Evolutionary conservation across 2,329 filamentous ascomycete species (phyloP).

Genomic region (Clonostachys chloroleuca): DNA sequence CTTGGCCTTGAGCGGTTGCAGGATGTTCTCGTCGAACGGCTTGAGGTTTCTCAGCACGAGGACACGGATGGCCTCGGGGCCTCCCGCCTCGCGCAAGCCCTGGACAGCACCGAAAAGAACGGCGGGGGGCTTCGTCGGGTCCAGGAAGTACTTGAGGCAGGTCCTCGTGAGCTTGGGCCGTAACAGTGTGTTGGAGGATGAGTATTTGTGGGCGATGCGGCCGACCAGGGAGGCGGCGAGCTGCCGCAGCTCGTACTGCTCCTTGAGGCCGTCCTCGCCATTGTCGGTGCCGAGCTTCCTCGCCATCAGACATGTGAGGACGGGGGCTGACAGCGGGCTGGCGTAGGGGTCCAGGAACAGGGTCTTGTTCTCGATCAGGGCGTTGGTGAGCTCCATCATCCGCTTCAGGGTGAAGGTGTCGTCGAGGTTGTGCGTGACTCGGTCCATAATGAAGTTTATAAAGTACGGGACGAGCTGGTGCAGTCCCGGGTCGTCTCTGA

Average conservation of each 20-base stretch:
- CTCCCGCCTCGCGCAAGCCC: slow-evolving; percentile 75
- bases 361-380: slow-evolving; percentile 77
- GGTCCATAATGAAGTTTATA: slow-evolving; percentile 90
- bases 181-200: slow-evolving; percentile 73
- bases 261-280: slow-evolving; percentile 38
- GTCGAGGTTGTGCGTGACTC: slow-evolving; percentile 90
- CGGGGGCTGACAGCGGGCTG: slow-evolving; percentile 70
- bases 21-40: slow-evolving; percentile 46
- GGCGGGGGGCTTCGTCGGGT: slow-evolving; percentile 75
- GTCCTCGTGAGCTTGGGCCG: slow-evolving; percentile 88
- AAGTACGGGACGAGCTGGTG: slow-evolving; percentile 97
- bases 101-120: slow-evolving; percentile 87
- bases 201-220: slow-evolving; percentile 76
- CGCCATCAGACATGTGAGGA: slow-evolving; percentile 81
- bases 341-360: slow-evolving; percentile 66
- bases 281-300: slow-evolving; percentile 65
- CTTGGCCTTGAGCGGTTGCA: slow-evolving; percentile 48
- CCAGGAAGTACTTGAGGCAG: slow-evolving; percentile 87
- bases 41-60: slow-evolving; percentile 52
- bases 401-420: slow-evolving; percentile 84
- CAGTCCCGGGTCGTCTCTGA: slow-evolving; percentile 84
- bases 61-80: slow-evolving; percentile 51
- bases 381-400: slow-evolving; percentile 86
- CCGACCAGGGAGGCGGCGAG: slow-evolving; percentile 78
- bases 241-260: slow-evolving; percentile 79